A percentile compares a stretch with the other conserved stretches of the same genome.
phyloP scores from a whole-genome alignment of 768 basidiomycete species.

The Russula sp. region DNA sequence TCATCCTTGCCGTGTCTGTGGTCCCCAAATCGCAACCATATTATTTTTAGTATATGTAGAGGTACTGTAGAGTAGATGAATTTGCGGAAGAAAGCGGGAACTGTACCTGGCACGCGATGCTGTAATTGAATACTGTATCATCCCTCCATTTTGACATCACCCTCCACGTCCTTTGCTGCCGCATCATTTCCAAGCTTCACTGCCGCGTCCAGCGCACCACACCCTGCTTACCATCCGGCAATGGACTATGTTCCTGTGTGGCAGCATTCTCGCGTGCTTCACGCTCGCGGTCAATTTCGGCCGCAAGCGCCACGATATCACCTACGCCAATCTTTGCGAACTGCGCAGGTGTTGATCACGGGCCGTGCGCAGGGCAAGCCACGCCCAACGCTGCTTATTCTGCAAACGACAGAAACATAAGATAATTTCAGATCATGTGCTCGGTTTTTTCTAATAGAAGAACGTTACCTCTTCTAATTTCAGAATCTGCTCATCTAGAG shows the following conservation, averaged over 20 bases:
- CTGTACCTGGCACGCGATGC: not conserved
- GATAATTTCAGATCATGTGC: slow-evolving; percentile 1
- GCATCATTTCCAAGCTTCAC: slow-evolving; percentile 22
- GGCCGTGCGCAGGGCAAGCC: slow-evolving; percentile 76
- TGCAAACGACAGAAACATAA: slow-evolving; percentile 34
- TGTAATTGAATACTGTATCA: not conserved
- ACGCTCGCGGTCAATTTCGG: slow-evolving; percentile 39
- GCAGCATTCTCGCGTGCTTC: slow-evolving; percentile 37
- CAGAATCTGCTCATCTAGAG: slow-evolving; percentile 49
- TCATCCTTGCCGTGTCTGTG: no score
- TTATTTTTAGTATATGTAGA: not conserved
- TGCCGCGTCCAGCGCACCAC: slow-evolving; percentile 1
- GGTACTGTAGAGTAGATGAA: not conserved
- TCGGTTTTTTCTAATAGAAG: not conserved
- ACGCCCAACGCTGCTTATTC: slow-evolving; percentile 76
- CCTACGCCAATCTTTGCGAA: slow-evolving; percentile 83
- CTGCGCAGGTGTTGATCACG: slow-evolving; percentile 71
- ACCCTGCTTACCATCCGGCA: slow-evolving; percentile 11
- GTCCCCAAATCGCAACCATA: no score
- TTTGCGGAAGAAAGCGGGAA: not conserved
- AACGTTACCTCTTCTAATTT: slow-evolving; percentile 60
- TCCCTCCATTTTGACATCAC: slow-evolving; percentile 36
- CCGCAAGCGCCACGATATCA: slow-evolving; percentile 48
- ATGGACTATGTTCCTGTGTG: slow-evolving; percentile 32
- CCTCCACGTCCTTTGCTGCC: slow-evolving; percentile 28